Evolutionary conservation across 345 rosid genomes (phyloP).

Genomic region (Eucalyptus erythrocorys): DNA sequence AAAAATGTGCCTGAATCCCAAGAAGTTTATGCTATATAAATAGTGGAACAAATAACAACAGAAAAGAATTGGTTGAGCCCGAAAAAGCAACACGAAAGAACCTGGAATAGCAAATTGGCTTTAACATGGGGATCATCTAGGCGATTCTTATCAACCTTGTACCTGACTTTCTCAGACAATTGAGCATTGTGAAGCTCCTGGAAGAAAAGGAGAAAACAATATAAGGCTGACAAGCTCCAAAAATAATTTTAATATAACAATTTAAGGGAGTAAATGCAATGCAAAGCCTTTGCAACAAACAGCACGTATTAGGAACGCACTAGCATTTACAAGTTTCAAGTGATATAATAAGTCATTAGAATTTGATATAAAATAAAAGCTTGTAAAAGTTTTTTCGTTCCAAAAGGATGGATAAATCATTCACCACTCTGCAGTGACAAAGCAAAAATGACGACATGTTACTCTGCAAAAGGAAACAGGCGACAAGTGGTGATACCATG

Average conservation of each 20-base stretch:
- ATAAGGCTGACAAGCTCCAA: background rate
- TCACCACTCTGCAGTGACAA: background rate
- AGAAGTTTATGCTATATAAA: background rate
- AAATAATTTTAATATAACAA: background rate
- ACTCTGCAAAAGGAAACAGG: background rate
- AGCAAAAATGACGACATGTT: background rate
- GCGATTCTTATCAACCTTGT: constrained; percentile 57
- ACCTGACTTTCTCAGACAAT: constrained; percentile 59
- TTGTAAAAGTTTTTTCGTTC: background rate
- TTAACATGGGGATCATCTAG: constrained; percentile 95
- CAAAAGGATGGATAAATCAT: background rate
- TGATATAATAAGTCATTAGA: background rate
- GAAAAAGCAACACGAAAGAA: background rate
- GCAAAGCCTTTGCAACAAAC: background rate
- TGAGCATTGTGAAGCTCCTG: constrained; percentile 84
- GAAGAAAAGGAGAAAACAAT: background rate
- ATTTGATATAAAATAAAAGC: background rate
- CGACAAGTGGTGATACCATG: background rate
- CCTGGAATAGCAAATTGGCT: constrained; percentile 89
- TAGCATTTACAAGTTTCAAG: background rate
- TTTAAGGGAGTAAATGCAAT: background rate
- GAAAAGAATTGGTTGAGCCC: background rate
- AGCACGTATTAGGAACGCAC: background rate
- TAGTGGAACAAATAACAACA: background rate
- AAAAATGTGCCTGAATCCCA: constrained; percentile 75